A percentile compares a stretch with the other conserved stretches of the same genome.
phyloP scores from a whole-genome alignment of 768 basidiomycete species.

The Cystobasidium onofrii region DNA sequence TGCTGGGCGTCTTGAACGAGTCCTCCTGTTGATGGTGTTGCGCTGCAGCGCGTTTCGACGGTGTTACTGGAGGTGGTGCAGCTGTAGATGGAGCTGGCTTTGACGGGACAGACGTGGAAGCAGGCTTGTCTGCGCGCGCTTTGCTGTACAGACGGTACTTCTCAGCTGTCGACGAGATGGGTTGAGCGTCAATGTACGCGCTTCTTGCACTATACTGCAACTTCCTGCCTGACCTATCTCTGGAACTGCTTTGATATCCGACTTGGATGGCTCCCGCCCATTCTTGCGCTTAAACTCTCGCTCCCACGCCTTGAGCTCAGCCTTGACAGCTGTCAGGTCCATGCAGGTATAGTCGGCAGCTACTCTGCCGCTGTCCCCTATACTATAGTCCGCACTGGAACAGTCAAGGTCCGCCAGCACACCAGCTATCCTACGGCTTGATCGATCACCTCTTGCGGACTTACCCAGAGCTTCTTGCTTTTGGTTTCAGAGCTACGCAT shows the following conservation, averaged over 20 bases:
- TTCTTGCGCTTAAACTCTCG: constrained; percentile 43
- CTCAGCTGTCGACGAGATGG: constrained; percentile 34
- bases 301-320: constrained; percentile 48
- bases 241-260: constrained; percentile 46
- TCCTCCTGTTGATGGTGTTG: not conserved
- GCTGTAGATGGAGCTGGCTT: not conserved
- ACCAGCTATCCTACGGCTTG: too few relatives aligned
- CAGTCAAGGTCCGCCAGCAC: too few relatives aligned
- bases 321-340: constrained; percentile 19
- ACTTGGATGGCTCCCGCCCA: constrained; percentile 45
- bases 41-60: too few relatives aligned
- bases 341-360: too few relatives aligned
- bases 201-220: not conserved
- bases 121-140: constrained; percentile 1
- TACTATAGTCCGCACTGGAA: too few relatives aligned
- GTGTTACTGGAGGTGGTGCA: not conserved
- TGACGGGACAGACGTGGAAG: not conserved
- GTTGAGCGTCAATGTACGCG: not conserved
- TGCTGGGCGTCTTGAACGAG: constrained; percentile 36
- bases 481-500: too few relatives aligned
- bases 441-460: too few relatives aligned
- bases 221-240: constrained; percentile 44
- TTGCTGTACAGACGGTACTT: constrained; percentile 40
- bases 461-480: too few relatives aligned
- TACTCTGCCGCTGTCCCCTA: too few relatives aligned